Evolutionary conservation across 2,329 filamentous ascomycete genomes (phyloP).

Genomic region (Pezicula carpinea): DNA sequence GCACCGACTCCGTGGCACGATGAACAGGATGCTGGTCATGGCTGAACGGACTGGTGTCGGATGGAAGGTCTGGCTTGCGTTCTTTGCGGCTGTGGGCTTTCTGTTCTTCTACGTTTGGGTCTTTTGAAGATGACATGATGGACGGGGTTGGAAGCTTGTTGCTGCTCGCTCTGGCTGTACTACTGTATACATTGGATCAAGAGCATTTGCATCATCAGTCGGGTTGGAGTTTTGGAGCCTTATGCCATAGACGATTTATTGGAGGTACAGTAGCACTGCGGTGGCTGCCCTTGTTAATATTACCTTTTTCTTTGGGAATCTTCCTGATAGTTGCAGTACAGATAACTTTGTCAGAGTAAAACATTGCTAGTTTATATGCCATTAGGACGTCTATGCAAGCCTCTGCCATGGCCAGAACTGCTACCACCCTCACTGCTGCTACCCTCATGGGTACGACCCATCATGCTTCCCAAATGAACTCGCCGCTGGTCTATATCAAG

Average conservation of each 20-base stretch:
- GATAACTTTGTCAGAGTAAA: neutral
- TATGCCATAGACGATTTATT: conserved; percentile 5
- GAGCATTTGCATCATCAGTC: neutral
- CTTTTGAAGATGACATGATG: conserved; percentile 45
- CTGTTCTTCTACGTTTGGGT: conserved; percentile 93
- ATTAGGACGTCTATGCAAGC: conserved; percentile 1
- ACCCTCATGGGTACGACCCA: conserved; percentile 12
- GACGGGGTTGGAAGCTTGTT: neutral
- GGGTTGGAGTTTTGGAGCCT: conserved; percentile 3
- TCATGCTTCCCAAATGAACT: conserved; percentile 16
- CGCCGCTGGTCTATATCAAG: conserved; percentile 16
- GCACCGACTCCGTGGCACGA: conserved; percentile 77
- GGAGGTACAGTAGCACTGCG: neutral
- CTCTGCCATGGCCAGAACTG: conserved; percentile 17
- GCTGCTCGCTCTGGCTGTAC: neutral
- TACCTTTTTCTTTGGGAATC: neutral
- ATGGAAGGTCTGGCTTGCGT: conserved; percentile 90
- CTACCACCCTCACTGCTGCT: conserved; percentile 24
- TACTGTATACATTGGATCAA: neutral
- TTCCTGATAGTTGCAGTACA: neutral
- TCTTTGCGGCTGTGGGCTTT: conserved; percentile 77
- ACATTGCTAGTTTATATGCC: neutral
- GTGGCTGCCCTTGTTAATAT: conserved; percentile 9
- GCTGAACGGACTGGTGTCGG: conserved; percentile 89
- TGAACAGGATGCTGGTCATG: conserved; percentile 97